These are phyloP conservation scores for Lactarius tabidus DNA, from an alignment of 768 basidiomycete genomes.

Conservation along the genomic window DNA sequence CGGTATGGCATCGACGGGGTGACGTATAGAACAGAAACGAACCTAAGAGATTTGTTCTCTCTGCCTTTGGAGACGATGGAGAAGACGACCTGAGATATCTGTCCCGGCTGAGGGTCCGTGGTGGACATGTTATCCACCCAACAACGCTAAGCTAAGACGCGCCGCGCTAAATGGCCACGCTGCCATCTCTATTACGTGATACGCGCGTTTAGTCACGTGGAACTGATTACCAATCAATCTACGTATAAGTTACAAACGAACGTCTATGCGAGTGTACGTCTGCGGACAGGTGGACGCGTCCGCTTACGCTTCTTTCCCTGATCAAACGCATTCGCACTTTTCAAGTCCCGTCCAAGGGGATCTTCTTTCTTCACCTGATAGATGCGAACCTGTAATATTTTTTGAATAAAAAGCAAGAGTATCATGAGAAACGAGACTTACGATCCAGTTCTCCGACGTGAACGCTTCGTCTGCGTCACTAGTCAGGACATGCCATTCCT, in stretches of 20 bases:
- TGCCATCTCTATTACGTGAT: conserved; percentile 1
- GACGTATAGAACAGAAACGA: background rate
- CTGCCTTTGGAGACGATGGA: conserved; percentile 13
- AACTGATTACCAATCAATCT: background rate
- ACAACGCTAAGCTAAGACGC: background rate
- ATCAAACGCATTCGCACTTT: conserved; percentile 79
- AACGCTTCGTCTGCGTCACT: conserved; percentile 80
- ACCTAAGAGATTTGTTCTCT: conserved; percentile 8
- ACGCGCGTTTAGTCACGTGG: conserved; percentile 2
- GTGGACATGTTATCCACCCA: background rate
- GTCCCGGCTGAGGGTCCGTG: background rate
- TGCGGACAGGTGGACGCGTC: conserved; percentile 59
- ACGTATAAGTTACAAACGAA: background rate
- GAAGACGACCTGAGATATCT: conserved; percentile 5
- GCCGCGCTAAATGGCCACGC: background rate
- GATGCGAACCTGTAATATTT: conserved; percentile 67
- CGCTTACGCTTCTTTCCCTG: conserved; percentile 89
- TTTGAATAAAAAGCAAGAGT: background rate
- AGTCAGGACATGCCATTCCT: conserved; percentile 5
- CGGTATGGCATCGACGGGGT: background rate
- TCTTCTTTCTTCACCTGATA: conserved; percentile 96
- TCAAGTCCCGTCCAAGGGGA: conserved; percentile 81
- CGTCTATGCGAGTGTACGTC: conserved; percentile 43
- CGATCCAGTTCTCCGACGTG: conserved; percentile 99
- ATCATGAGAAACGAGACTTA: conserved; percentile 37